Evolutionary conservation across 164 flowering plant species (phyloP), one percentile per base, ranked within the genome.

Genomic region (Piper longum): DNA sequence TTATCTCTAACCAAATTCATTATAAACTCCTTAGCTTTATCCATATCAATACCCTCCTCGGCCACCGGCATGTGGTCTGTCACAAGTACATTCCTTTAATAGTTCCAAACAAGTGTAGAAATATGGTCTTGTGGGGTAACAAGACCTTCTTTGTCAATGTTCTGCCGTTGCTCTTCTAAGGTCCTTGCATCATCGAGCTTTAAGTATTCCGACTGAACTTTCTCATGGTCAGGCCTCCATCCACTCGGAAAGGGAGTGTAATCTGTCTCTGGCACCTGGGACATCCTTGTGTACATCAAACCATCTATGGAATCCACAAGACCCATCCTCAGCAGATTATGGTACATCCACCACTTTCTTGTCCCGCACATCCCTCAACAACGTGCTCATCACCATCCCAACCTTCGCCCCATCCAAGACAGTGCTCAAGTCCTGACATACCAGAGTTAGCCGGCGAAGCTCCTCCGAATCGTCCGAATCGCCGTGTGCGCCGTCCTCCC

Each of bases 81-180:
- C 67, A 66, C 19, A 16, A 77, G 67, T 56, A 92, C 83, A 76
- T 83, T 92, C 71, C 89, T 83, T 74, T 93, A 90, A 76, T 90
- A 90, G 77, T 87, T 93, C 97, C 98, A 93, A 40, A 93, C 98
- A 68, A 93, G 92, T 92, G 88, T 86, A 57, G 98, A 89, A 61
- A 88, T 76, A 70, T 82, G 83, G 73, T 92, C 98, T 70, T 92
- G 96, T 56, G 98, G 98, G 13, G 96, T 81, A 66, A 93, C 72
- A 60, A 90, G 89, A 57, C 98, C 96, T 59, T 83, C 75, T 59
- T 85, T 96, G 64, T 64, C 72, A 7, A 90, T 77, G 68, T 84
- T 76, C 43, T 67, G 60, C 62, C 75, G 58, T 57, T 86, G 91
- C 71, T 84, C 85, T 74, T 85, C 89, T 61, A 91, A 54, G 5